phyloP scores from a whole-genome alignment of 345 rosid genomes.

The Eucalyptus curtisii region DNA sequence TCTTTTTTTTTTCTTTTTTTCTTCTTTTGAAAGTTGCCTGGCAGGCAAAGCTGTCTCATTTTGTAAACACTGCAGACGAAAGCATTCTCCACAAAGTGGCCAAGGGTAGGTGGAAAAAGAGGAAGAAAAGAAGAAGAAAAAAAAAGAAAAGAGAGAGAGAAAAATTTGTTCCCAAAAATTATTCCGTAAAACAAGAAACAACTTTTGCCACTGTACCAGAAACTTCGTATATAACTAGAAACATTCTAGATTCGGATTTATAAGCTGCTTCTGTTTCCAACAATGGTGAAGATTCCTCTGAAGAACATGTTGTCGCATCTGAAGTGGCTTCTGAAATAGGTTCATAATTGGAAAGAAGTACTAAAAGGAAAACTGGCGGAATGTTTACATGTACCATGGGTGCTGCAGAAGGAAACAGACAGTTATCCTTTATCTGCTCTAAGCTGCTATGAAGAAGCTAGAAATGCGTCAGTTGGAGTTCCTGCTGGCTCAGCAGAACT shows the following conservation, averaged over 20 bases:
- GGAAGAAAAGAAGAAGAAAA: too few species aligned
- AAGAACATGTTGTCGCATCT: background rate
- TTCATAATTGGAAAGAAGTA: slow-evolving; percentile 10
- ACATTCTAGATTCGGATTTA: background rate
- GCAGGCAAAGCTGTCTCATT: slow-evolving; percentile 10
- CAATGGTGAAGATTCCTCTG: background rate
- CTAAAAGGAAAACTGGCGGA: slow-evolving; percentile 39
- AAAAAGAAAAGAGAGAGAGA: too few species aligned
- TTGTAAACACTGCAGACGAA: slow-evolving; percentile 17
- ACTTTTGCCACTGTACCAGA: background rate
- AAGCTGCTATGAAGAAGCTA: slow-evolving; percentile 63
- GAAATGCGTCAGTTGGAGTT: slow-evolving; percentile 47
- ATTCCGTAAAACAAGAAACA: too few species aligned
- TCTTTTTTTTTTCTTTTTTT: too few species aligned
- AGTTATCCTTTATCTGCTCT: background rate
- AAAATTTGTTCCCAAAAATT: too few species aligned
- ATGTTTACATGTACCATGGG: slow-evolving; percentile 54
- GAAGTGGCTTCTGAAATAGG: slow-evolving; percentile 1
- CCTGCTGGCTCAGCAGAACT: slow-evolving; percentile 35
- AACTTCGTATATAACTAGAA: background rate
- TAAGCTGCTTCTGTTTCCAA: background rate
- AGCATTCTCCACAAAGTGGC: slow-evolving; percentile 5
- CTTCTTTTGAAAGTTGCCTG: slow-evolving; percentile 20
- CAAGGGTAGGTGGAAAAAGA: background rate
- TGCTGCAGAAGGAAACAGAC: background rate